Percentiles rank a stretch among this genome's conserved stretches.
phyloP scores from a whole-genome alignment of 2,329 filamentous ascomycete species.

The Metarhizium brunneum region DNA sequence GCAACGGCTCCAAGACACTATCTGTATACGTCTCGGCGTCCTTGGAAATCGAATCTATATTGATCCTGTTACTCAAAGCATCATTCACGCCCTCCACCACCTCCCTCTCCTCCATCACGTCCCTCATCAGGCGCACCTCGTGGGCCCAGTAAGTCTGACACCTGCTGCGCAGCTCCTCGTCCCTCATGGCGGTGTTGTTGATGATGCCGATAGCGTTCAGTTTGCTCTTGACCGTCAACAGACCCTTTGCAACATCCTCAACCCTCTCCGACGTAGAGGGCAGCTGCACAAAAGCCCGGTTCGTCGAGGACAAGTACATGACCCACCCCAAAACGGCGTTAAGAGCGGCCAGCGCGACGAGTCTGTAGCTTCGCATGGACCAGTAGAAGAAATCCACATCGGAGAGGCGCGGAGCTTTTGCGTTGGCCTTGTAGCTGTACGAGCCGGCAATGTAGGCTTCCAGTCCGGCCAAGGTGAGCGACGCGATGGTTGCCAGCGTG shows the following conservation, averaged over 20 bases:
- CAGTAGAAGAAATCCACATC: slow-evolving; percentile 67
- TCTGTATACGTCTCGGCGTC: slow-evolving; percentile 56
- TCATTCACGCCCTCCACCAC: slow-evolving; percentile 63
- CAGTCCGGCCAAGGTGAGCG: slow-evolving; percentile 44
- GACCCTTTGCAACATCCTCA: slow-evolving; percentile 43
- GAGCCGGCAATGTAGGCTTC: slow-evolving; percentile 59
- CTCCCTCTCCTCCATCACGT: slow-evolving; percentile 70
- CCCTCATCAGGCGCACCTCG: slow-evolving; percentile 62
- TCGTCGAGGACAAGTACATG: slow-evolving; percentile 70
- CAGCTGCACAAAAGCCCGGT: slow-evolving; percentile 62
- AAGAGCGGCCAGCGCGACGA: slow-evolving; percentile 52
- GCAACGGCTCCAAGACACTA: slow-evolving; percentile 27
- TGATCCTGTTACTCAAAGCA: slow-evolving; percentile 53
- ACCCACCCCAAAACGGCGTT: slow-evolving; percentile 55
- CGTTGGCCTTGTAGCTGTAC: slow-evolving; percentile 59
- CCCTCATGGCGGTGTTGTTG: slow-evolving; percentile 69
- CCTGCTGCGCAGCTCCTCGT: slow-evolving; percentile 58
- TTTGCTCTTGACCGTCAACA: slow-evolving; percentile 55
- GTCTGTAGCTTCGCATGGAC: slow-evolving; percentile 54
- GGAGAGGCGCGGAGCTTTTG: slow-evolving; percentile 47
- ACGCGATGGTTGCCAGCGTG: slow-evolving; percentile 55
- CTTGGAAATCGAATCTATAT: slow-evolving; percentile 49
- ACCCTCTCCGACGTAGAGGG: slow-evolving; percentile 56
- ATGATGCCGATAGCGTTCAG: slow-evolving; percentile 66
- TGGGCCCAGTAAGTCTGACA: slow-evolving; percentile 71